Base-by-base conservation (phyloP, 306 rosid genomes). In the Rosa lucieae region DNA sequence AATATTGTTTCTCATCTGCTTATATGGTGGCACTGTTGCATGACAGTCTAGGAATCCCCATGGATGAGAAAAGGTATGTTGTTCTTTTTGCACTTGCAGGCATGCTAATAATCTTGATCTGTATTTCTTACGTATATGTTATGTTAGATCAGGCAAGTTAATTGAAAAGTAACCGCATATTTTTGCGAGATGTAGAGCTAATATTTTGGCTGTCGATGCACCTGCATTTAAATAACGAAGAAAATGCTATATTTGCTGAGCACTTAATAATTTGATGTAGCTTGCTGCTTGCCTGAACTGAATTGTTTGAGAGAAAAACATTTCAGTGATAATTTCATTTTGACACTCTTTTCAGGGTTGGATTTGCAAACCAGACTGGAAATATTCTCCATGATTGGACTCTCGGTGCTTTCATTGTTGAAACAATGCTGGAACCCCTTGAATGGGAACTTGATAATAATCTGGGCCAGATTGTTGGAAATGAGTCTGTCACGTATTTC, bases 1-100 rank as follows among this genome's bases (percentile, higher is more conserved):
- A 84, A 72, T 81, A 83, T 77, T 88, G 91, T 67, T 88, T 88
- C 84, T 88, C 91, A 79, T 83, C 91, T 40, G 87, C 91, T 13
- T 88, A 78, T 77, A 69, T 88, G 84, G 70, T 81, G 72, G 89
- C 89, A 9, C 77, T 88, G 7, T 74, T 88, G 78, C 86, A 83
- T 81, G 87, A 83, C 77, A 73, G 80, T 77, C 85, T 88, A 48
- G 78, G 86, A 65, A 79, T 88, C 49, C 73, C 87, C 53, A 73
- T 85, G 81, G 72, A 79, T 73, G 86, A 79, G 67, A 83, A 73
- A 81, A 88, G 91, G 90, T 87, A 82, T 40, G 44, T 40, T 71
- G 67, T 39, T 56, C 12, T 35, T 14, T 49, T 49, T 15, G 17
- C n/a, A 35, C 46, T 65, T 32, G 44, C 44, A 65, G 70, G 70